phyloP scores from a whole-genome alignment of 2,329 filamentous ascomycete genomes.

The Fusarium domesticum region DNA sequence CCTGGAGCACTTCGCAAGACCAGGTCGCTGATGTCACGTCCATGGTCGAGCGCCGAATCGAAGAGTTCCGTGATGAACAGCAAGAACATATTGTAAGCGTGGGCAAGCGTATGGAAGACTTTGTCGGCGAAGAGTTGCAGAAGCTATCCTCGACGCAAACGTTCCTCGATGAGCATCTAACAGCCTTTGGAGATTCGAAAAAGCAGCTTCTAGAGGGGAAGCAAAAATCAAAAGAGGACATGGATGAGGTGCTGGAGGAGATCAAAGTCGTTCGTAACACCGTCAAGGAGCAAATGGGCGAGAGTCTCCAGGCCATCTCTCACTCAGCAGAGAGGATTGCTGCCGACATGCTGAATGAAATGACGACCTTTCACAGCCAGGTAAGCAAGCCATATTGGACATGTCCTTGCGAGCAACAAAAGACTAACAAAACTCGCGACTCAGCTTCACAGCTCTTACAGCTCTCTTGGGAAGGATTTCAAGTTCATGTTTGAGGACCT shows the following conservation, averaged over 20 bases:
- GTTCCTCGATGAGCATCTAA: slow-evolving; percentile 67
- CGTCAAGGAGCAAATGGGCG: slow-evolving; percentile 81
- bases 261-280: slow-evolving; percentile 87
- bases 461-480: slow-evolving; percentile 78
- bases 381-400: slow-evolving; percentile 38
- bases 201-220: slow-evolving; percentile 66
- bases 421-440: slow-evolving; percentile 13
- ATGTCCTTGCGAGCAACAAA: neutral
- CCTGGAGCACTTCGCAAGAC: slow-evolving; percentile 73
- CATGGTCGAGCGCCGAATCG: slow-evolving; percentile 72
- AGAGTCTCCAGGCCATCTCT: slow-evolving; percentile 79
- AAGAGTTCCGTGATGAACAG: slow-evolving; percentile 70
- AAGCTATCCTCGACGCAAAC: slow-evolving; percentile 68
- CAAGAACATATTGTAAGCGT: slow-evolving; percentile 65
- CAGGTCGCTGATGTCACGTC: slow-evolving; percentile 75
- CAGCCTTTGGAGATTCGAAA: slow-evolving; percentile 65
- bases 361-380: slow-evolving; percentile 75
- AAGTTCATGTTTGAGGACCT: slow-evolving; percentile 82
- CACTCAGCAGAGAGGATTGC: slow-evolving; percentile 84
- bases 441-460: slow-evolving; percentile 80
- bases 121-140: slow-evolving; percentile 71
- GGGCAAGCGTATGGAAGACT: slow-evolving; percentile 68
- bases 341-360: slow-evolving; percentile 80
- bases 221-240: slow-evolving; percentile 70
- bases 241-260: slow-evolving; percentile 88